Percentiles rank a stretch among this genome's conserved stretches.
phyloP scores from a whole-genome alignment of 2,329 filamentous ascomycete genomes.

The Chrysosporium queenslandicum region DNA sequence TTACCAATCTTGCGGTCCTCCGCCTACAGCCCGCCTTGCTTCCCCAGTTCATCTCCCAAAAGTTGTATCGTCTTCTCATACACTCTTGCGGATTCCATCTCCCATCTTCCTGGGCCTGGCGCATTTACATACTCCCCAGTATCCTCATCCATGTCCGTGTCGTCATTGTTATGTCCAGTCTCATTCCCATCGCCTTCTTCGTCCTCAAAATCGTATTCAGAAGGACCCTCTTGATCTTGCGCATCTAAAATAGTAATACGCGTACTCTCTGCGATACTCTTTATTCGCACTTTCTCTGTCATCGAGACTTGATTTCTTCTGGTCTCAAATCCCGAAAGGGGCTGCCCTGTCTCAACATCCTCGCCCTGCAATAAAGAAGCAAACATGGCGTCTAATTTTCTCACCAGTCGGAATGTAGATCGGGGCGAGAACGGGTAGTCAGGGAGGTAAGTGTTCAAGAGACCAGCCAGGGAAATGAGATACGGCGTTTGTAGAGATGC shows the following conservation, averaged over 20 bases:
- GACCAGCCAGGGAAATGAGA: conserved; percentile 64
- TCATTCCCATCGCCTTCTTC: conserved; percentile 25
- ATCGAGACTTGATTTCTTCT: conserved; percentile 49
- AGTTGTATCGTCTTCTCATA: conserved; percentile 72
- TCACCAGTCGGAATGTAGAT: conserved; percentile 60
- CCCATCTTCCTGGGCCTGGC: conserved; percentile 31
- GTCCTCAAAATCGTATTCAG: conserved; percentile 25
- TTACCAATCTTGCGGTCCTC: not conserved
- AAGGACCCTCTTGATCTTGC: conserved; percentile 36
- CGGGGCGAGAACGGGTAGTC: conserved; percentile 59
- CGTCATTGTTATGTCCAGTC: conserved; percentile 34
- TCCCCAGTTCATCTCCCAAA: conserved; percentile 57
- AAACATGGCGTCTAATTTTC: conserved; percentile 77
- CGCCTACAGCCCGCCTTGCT: conserved; percentile 11
- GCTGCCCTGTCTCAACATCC: conserved; percentile 55
- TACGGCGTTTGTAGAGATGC: conserved; percentile 74
- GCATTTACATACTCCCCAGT: conserved; percentile 26
- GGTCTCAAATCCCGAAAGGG: conserved; percentile 60
- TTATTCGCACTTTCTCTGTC: conserved; percentile 80
- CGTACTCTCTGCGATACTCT: conserved; percentile 68
- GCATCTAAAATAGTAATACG: conserved; percentile 60
- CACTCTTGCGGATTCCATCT: conserved; percentile 63
- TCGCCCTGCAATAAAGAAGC: conserved; percentile 60
- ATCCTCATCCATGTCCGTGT: conserved; percentile 22
- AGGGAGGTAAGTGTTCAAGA: conserved; percentile 61